Evolutionary conservation across 2,329 filamentous ascomycete species (phyloP).

Genomic region (Xylaria sp.): DNA sequence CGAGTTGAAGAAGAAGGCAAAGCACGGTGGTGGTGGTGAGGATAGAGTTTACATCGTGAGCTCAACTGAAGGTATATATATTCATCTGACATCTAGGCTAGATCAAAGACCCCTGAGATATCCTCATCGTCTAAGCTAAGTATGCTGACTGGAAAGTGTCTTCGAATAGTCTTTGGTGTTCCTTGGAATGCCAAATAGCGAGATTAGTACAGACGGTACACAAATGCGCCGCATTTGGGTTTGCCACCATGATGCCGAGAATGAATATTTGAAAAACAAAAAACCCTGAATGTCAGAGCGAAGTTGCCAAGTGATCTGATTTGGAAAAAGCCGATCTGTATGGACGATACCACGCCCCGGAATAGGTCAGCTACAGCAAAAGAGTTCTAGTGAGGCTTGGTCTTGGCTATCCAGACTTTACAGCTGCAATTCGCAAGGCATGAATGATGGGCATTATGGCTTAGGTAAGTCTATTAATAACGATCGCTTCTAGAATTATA

Average conservation of each 20-base stretch:
- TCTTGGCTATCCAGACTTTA: constrained; percentile 16
- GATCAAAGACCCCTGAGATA: background rate
- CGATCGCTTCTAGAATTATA: background rate
- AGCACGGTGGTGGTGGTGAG: constrained; percentile 15
- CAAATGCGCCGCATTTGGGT: background rate
- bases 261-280: background rate
- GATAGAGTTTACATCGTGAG: constrained; percentile 9
- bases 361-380: constrained; percentile 19
- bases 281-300: background rate
- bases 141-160: constrained; percentile 27
- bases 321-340: constrained; percentile 22
- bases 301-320: constrained; percentile 7
- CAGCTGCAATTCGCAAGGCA: constrained; percentile 9
- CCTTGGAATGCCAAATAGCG: constrained; percentile 12
- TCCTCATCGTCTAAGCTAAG: background rate
- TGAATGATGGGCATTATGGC: constrained; percentile 22
- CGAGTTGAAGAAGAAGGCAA: background rate
- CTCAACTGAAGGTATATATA: constrained; percentile 7
- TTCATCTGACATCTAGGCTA: background rate
- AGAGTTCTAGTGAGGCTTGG: constrained; percentile 3
- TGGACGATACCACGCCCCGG: background rate
- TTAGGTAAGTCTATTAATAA: constrained; percentile 32
- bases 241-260: background rate
- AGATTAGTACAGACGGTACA: constrained; percentile 22
- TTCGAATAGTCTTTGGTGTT: constrained; percentile 8